Evolutionary conservation across 768 basidiomycete species (phyloP), one percentile per base, ranked within the genome.

Genomic region (Termitomyces sp.): DNA sequence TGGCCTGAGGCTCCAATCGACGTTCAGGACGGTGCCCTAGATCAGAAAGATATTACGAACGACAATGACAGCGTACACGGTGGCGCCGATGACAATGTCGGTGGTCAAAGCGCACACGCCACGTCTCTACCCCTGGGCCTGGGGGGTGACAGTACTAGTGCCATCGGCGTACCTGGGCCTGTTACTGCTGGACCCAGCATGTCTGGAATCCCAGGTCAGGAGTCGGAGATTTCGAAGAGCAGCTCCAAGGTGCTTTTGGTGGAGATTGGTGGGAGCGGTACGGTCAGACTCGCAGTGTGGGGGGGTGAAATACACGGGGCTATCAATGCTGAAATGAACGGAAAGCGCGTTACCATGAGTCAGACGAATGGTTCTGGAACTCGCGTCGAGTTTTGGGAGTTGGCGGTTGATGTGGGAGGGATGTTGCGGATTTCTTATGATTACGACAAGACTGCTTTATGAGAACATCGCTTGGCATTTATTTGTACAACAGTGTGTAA

Each of bases 291-390:
- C 22, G 56, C 65, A 7, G 60, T 66, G 50, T 64, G 67, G 47
- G 37, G 50, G 16, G 51, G 48, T 13, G 44, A 50, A 22, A 40
- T 48, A 14, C 34, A 55, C n/a, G 56, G 60, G 24, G 43, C 18
- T n/a, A 42, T 72, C 24, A 50, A 43, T 27, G 56, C 74, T 47
- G 66, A 69, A 45, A 42, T 72, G 33, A 68, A 73, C 57, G 74
- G 72, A 34, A 46, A 56, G 42, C 52, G 48, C 9, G 55, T 71
- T 26, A 48, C 62, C n/a, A 45, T 59, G 24, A 46, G 43, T 32
- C 44, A 45, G 64, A 69, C 20, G 50, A 18, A 65, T 63, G 33
- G 37, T 30, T 14, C 32, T 3, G 13, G 33, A 7, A 61, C 62
- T 14, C 62, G 43, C 13, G 49, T 64, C 24, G 64, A 58, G 49